Evolutionary conservation across 768 basidiomycete species (phyloP), one percentile per base, ranked within the genome.

Genomic region (Amanita fuliginea): DNA sequence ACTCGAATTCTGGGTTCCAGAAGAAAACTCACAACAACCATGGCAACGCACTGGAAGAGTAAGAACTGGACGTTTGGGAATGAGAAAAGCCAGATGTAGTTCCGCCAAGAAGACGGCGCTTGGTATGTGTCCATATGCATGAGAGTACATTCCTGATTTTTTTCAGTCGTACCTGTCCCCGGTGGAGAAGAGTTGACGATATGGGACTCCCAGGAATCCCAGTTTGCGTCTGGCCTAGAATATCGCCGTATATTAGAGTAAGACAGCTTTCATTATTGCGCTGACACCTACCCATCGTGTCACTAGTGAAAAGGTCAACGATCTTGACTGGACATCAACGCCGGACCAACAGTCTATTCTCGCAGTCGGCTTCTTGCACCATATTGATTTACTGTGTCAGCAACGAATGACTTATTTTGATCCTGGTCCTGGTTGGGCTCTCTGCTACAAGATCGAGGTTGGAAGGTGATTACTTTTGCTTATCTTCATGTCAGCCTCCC

Each of bases 161-260:
- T 26, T 37, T 50, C 39, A 92, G 89, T 91, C 53, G 78, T 83
- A 11, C 67, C 74, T 4, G 62, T 67, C 13, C 57, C 70, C 0
- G 75, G 77, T 16, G 84, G 83, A 0, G 75, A 86, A 51, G 90
- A 94, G 59, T 64, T 97, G 41, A 92, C 91, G 0, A 91, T 98
- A 14, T 98, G 95, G 95, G 92, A 97, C 64, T 96, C 93, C 0
- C 85, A 85, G 46, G 87, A 88, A 63, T 93, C 88, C 14, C 89
- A 95, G 63, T 97, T 97, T 63, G 81, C 90, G 6, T 84, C 86
- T 4, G 94, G 94, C 2, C 68, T 94, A 42, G 94, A 96, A 63
- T 86, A 83, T 60, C 71, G 74, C 36, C 70, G 73, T 34, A 62
- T 77, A 11, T 82, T 78, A 53, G 72, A 69, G 88, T 89, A 58